Evolutionary conservation across 2,329 filamentous ascomycete species (phyloP), one percentile per base, ranked within the genome.

Genomic region (Grosmannia serpens): DNA sequence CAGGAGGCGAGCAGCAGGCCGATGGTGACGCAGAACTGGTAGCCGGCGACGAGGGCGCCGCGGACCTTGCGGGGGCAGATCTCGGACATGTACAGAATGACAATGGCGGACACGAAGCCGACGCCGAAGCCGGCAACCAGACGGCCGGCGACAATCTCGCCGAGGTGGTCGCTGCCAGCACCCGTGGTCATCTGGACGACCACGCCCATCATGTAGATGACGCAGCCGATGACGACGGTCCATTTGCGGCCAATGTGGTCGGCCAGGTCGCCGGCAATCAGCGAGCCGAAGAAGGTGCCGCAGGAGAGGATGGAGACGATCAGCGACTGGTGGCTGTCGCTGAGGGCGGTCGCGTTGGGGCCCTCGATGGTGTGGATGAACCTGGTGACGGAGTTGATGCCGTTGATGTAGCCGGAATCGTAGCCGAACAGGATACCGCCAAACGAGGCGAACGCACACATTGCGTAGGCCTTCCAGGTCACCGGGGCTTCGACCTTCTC

Each of bases 1-100:
- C 83, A 64, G 15, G 63, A 50, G n/a, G 64, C 64, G 13, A 79
- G 69, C 57, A 83, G 80, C 63, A 89, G 87, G 35, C 86, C 86
- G 38, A 88, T 75, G 2, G 86, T 89, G 68, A 89, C 86, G 73
- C 88, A 84, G 38, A 89, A 80, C 70, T 89, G 86, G 70, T 89
- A 89, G 29, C 80, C 83, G 2, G 80, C 75, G 22, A 87, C 81
- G 58, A 72, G 64, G 52, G 70, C 69, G 56, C 70, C 70, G 61
- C 70, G 70, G 63, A 94, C 85, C 71, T 88, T 89, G 71, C 80
- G 81, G 60, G 86, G 86, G 62, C 75, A 74, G 69, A 91, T 89
- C 74, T 91, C 89, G 54, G 86, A 89, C 88, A 94, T 92, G 81
- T 94, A 91, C 61, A 91, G 77, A 68, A 91, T 89, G 71, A 91